Evolutionary conservation across 345 rosid species (phyloP), one percentile per base, ranked within the genome.

Genomic region (Gynandropsis gynandra): DNA sequence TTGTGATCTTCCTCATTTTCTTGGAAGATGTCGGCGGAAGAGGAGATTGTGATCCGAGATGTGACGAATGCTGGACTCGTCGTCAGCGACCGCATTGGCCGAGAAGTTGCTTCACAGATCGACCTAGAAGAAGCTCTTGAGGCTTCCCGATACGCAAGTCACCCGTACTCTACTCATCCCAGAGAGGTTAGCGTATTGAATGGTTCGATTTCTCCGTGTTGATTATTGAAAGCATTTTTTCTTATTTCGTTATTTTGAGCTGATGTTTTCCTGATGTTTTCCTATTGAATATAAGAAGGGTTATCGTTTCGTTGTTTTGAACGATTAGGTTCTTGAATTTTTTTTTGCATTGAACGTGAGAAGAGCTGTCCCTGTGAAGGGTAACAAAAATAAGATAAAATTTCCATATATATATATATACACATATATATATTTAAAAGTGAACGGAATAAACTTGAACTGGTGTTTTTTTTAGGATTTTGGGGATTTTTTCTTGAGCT

Each of bases 51-150:
- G 65, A 59, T 83, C 72, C 87, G 95, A 4, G 98, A 92, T 59
- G 98, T 92, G 16, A 65, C 81, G 56, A 74, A 73, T 57, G 95
- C 97, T 0, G 98, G 98, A 0, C 69, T 76, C 5, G 80, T 68
- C 15, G 79, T 87, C 14, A 70, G 85, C 44, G 88, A 92, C 79
- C 83, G 83, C 58, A 79, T 92, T 68, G 86, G 81, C 27, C 79
- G 95, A 11, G 97, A 87, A 77, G 86, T 74, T 20, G 81, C 84
- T 1, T 52, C 87, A 8, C 93, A 81, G 70, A 71, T 81, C 65
- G 98, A 85, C 68, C 72, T 92, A 7, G 98, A 92, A 75, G 97
- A 87, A 52, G 83, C 94, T 48, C 70, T 92, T 0, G 97, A 92
- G 70, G 86, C 93, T 65, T 81, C 98, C 9, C 69, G 97, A 80